A percentile compares a stretch with the other conserved stretches of the same genome.
Evolutionary conservation across 2,329 filamentous ascomycete genomes (phyloP).

Genomic region (Exophiala sideris): DNA sequence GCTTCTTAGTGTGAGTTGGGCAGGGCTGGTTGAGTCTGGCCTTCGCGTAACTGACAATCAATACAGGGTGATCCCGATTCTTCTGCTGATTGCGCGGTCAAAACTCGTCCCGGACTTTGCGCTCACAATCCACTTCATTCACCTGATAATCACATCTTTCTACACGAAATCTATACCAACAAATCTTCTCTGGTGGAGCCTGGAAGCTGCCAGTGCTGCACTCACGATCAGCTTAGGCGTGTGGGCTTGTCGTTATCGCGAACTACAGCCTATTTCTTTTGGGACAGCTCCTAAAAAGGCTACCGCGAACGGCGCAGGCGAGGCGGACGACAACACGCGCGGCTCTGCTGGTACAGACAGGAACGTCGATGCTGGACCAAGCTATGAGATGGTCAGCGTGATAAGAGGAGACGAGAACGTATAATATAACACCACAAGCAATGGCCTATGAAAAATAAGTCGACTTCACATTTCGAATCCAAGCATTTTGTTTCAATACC

Average conservation of each 20-base stretch:
- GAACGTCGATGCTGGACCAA: constrained; percentile 30
- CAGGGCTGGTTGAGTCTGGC: not conserved
- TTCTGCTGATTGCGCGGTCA: constrained; percentile 78
- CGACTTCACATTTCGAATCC: not conserved
- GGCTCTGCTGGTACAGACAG: constrained; percentile 27
- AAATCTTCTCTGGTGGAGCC: constrained; percentile 81
- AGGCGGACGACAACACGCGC: constrained; percentile 39
- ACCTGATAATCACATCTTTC: constrained; percentile 71
- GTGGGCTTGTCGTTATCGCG: constrained; percentile 88
- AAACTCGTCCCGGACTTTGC: constrained; percentile 96
- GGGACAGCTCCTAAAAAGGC: constrained; percentile 50
- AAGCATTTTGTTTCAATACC: too few relatives aligned
- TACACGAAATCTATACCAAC: constrained; percentile 74
- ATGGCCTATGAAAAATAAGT: not conserved
- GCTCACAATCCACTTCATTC: constrained; percentile 79
- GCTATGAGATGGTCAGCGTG: constrained; percentile 65
- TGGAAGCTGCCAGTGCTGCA: constrained; percentile 59
- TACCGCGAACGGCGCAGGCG: constrained; percentile 8
- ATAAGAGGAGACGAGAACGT: constrained; percentile 35
- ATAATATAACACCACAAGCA: constrained; percentile 1
- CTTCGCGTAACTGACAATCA: not conserved
- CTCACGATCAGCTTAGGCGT: constrained; percentile 71
- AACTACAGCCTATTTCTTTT: constrained; percentile 84
- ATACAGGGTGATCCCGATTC: constrained; percentile 73
- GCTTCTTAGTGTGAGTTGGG: constrained; percentile 57